Evolutionary conservation across 768 basidiomycete species (phyloP).

Genomic region (Termitomyces sp.): DNA sequence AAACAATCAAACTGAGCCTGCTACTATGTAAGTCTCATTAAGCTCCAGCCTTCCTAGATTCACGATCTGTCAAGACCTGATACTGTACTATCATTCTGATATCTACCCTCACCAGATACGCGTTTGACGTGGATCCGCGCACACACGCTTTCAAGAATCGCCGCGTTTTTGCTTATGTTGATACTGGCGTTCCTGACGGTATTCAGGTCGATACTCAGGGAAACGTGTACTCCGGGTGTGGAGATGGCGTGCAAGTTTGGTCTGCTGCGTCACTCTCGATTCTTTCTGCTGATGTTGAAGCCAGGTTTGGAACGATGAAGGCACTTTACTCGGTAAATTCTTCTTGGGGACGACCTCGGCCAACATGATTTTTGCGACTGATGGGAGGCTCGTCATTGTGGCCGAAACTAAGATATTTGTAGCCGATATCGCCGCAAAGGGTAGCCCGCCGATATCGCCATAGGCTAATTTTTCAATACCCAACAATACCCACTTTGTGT

Average conservation of each 20-base stretch:
- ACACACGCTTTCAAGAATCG: conserved; percentile 55
- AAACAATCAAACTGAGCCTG: conserved; percentile 53
- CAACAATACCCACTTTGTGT: background rate
- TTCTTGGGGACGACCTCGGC: conserved; percentile 44
- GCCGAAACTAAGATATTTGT: conserved; percentile 46
- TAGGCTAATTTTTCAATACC: background rate
- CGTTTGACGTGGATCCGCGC: conserved; percentile 58
- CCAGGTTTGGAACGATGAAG: conserved; percentile 54
- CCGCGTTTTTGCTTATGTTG: conserved; percentile 63
- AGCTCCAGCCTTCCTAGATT: background rate
- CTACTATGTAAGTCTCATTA: conserved; percentile 49
- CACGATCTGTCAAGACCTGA: background rate
- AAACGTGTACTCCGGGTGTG: conserved; percentile 65
- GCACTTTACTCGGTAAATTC: conserved; percentile 62
- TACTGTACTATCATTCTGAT: background rate
- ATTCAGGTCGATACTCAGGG: conserved; percentile 60
- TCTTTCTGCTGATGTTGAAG: background rate
- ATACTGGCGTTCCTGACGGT: conserved; percentile 67
- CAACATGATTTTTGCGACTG: conserved; percentile 43
- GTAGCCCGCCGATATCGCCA: conserved; percentile 12
- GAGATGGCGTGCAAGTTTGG: conserved; percentile 64
- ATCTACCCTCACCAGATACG: conserved; percentile 41
- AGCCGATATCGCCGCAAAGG: conserved; percentile 40
- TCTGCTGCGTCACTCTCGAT: background rate
- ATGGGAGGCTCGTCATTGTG: conserved; percentile 39